These are phyloP conservation scores for Eucalyptus polybractea DNA, from an alignment of 345 rosid genomes.

Conservation along the genomic window DNA sequence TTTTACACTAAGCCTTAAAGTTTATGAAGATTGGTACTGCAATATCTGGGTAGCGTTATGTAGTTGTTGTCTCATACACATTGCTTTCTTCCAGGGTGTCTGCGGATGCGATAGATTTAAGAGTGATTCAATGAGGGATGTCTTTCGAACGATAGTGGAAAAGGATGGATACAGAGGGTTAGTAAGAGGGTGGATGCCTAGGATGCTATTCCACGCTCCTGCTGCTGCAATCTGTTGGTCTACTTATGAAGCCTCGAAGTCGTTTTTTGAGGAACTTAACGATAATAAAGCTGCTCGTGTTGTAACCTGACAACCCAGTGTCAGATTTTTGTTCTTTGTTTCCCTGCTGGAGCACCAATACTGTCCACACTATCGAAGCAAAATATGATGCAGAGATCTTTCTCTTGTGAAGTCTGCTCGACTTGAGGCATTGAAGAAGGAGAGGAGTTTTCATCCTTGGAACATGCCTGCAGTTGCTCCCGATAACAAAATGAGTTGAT, in stretches of 20 bases:
- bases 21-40: neutral
- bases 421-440: neutral
- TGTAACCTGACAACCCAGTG: conserved; percentile 15
- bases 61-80: neutral
- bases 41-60: neutral
- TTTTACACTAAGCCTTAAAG: neutral
- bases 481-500: neutral
- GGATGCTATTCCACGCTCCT: conserved; percentile 99
- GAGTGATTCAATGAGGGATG: conserved; percentile 59
- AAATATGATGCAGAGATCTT: neutral
- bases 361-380: neutral
- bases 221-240: conserved; percentile 99
- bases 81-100: conserved; percentile 55
- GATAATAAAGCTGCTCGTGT: conserved; percentile 10
- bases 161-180: conserved; percentile 89
- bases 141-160: conserved; percentile 42
- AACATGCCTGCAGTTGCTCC: neutral
- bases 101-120: conserved; percentile 93
- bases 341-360: neutral
- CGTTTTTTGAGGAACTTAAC: conserved; percentile 57
- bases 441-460: neutral
- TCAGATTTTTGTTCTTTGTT: neutral
- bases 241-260: conserved; percentile 67
- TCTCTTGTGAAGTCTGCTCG: neutral
- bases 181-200: conserved; percentile 87